These are phyloP conservation scores for Penicillium malachiteum DNA, from an alignment of 495 filamentous ascomycete genomes.

Conservation along the genomic window DNA sequence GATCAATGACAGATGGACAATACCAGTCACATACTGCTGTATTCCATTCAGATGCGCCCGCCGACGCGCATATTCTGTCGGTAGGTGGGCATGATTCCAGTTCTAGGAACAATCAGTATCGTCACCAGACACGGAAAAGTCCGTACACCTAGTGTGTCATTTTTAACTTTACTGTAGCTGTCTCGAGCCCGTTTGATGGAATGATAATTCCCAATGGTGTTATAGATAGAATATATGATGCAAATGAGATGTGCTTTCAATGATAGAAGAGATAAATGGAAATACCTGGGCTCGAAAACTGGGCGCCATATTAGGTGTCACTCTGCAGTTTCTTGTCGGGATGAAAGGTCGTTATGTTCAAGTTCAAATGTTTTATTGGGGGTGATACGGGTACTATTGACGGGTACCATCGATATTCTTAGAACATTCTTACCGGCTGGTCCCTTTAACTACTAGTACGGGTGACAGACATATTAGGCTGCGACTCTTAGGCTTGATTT, in stretches of 20 bases:
- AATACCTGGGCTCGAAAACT: neutral
- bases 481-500: no score
- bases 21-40: neutral
- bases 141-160: neutral
- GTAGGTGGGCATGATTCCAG: neutral
- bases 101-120: neutral
- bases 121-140: neutral
- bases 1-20: neutral
- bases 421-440: no score
- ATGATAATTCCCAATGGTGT: neutral
- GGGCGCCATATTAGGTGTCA: no score
- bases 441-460: no score
- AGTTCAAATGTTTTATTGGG: no score
- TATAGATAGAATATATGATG: neutral
- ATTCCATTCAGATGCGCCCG: constrained; percentile 1
- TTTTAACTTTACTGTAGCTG: neutral
- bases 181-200: neutral
- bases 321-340: no score
- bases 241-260: neutral
- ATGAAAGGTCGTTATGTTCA: no score
- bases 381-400: no score
- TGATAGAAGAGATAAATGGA: neutral
- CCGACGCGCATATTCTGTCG: neutral
- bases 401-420: no score
- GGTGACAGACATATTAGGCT: no score